Percentiles rank a stretch among this genome's conserved stretches.
Evolutionary conservation across 208 protist genomes (phyloP).

Genomic region (Spongospora subterranea): DNA sequence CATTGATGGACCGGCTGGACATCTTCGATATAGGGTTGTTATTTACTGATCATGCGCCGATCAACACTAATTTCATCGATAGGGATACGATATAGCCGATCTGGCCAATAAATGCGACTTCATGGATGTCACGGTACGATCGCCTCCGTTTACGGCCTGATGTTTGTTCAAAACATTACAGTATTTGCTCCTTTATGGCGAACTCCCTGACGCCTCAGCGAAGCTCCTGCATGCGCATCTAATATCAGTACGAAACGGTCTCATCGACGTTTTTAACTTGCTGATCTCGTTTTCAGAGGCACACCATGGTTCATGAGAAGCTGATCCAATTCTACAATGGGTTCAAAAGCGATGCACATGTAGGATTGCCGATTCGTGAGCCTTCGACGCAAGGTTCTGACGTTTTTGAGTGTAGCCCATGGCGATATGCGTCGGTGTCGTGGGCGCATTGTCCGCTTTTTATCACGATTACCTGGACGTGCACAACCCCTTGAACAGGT

Average conservation of each 20-base stretch:
- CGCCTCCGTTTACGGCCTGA: neutral
- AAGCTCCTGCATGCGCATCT: constrained; percentile 21
- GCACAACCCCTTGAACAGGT: constrained; percentile 29
- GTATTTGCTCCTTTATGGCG: constrained; percentile 57
- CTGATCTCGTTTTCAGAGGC: neutral
- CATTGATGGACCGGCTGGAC: constrained; percentile 47
- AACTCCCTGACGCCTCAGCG: constrained; percentile 7
- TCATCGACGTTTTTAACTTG: neutral
- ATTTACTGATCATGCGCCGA: neutral
- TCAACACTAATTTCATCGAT: neutral
- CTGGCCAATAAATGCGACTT: constrained; percentile 59
- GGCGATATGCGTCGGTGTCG: constrained; percentile 63
- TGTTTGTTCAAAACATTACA: neutral
- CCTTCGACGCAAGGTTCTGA: constrained; percentile 51
- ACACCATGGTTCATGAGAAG: constrained; percentile 67
- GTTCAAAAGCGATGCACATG: constrained; percentile 11
- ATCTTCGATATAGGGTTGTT: constrained; percentile 5
- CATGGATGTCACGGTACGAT: constrained; percentile 40
- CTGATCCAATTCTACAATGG: constrained; percentile 61
- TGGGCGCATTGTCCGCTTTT: constrained; percentile 64
- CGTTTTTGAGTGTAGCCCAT: constrained; percentile 60
- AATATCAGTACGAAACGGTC: constrained; percentile 6
- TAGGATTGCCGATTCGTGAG: constrained; percentile 43
- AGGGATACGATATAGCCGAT: constrained; percentile 61
- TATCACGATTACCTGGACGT: constrained; percentile 66